phyloP scores from a whole-genome alignment of 345 rosid genomes.

The Nasturtium officinale region DNA sequence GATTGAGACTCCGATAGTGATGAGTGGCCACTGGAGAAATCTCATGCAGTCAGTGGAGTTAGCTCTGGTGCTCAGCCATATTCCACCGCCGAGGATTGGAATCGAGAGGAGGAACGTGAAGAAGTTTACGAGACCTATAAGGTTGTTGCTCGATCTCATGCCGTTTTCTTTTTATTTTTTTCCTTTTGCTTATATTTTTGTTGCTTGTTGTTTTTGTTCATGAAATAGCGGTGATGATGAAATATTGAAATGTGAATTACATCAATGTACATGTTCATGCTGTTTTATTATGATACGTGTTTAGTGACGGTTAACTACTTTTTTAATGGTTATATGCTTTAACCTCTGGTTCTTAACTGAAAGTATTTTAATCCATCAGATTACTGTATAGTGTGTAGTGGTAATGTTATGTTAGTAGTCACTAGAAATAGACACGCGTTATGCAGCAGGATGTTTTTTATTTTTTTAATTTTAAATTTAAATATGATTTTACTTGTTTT shows the following conservation, averaged over 20 bases:
- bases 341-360: not conserved
- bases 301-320: slow-evolving; percentile 22
- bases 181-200: slow-evolving; percentile 15
- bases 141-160: slow-evolving; percentile 82
- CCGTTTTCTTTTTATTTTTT: not conserved
- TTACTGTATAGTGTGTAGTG: too few species aligned
- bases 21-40: slow-evolving; percentile 95
- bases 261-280: slow-evolving; percentile 29
- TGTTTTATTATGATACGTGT: slow-evolving; percentile 28
- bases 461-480: too few species aligned
- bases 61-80: slow-evolving; percentile 94
- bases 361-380: not conserved
- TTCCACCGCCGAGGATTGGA: slow-evolving; percentile 93
- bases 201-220: slow-evolving; percentile 15
- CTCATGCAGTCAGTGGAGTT: slow-evolving; percentile 83
- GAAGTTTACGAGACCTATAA: slow-evolving; percentile 84
- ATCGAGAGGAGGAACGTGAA: slow-evolving; percentile 80
- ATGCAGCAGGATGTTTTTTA: too few species aligned
- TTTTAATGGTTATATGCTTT: not conserved
- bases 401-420: too few species aligned
- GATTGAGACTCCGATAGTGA: slow-evolving; percentile 73
- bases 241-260: slow-evolving; percentile 26
- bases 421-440: too few species aligned
- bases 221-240: slow-evolving; percentile 36
- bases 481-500: too few species aligned